Percentiles rank a stretch among this genome's conserved stretches.
Conservation (phyloP, 2,329 filamentous ascomycete genomes). For the Talaromyces piceae region DNA sequence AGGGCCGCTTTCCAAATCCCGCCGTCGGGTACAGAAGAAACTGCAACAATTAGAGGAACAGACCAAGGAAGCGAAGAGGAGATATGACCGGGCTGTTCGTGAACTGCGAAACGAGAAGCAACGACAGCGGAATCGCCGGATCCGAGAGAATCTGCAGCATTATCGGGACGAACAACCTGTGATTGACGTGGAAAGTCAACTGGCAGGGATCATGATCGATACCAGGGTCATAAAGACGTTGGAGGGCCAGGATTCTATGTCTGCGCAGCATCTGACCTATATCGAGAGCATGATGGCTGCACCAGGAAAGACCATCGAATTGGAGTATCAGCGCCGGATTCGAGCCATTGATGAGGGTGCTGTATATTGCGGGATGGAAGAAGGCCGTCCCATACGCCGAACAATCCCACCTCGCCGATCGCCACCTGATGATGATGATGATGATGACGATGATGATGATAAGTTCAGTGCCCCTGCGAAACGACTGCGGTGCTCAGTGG, state of each 20-base stretch:
- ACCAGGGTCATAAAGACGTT: neutral
- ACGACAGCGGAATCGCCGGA: conserved; percentile 14
- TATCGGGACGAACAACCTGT: conserved; percentile 17
- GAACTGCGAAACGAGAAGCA: conserved; percentile 17
- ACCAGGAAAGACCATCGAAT: neutral
- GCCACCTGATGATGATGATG: neutral
- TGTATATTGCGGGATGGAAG: neutral
- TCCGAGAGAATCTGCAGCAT: conserved; percentile 17
- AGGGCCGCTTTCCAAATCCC: no score
- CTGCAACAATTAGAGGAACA: conserved; percentile 12
- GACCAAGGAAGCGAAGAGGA: conserved; percentile 11
- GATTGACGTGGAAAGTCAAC: conserved; percentile 16
- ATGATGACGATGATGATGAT: no score
- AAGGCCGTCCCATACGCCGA: neutral
- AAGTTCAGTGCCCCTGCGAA: neutral
- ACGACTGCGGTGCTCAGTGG: neutral
- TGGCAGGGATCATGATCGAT: conserved; percentile 12
- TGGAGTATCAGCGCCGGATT: neutral
- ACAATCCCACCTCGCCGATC: neutral
- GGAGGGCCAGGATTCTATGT: neutral
- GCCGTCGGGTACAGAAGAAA: conserved; percentile 12
- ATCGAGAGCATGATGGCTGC: neutral
- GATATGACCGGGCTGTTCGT: conserved; percentile 12
- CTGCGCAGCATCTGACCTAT: neutral
- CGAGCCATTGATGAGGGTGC: neutral